Percentiles rank a stretch among this genome's conserved stretches.
phyloP scores from a whole-genome alignment of 2,329 filamentous ascomycete species.

The Aureobasidium subglaciale region DNA sequence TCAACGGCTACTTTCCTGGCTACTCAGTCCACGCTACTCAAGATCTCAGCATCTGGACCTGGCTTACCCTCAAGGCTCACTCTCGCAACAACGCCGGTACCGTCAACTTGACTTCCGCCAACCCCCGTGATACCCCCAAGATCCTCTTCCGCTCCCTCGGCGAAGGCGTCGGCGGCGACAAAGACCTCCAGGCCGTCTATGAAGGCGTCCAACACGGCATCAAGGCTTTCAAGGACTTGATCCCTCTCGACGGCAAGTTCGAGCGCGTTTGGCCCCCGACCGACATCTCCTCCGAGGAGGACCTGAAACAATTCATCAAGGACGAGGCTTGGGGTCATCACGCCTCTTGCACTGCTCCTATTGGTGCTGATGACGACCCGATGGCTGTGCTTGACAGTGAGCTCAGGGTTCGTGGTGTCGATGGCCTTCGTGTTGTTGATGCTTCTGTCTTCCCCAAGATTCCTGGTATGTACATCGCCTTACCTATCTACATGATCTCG shows the following conservation, averaged over 20 bases:
- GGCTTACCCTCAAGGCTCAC: constrained; percentile 54
- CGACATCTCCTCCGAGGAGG: constrained; percentile 35
- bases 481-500: constrained; percentile 49
- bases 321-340: constrained; percentile 53
- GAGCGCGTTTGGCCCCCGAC: constrained; percentile 37
- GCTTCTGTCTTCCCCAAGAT: constrained; percentile 52
- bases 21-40: constrained; percentile 42
- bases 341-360: constrained; percentile 48
- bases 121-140: constrained; percentile 57
- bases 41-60: constrained; percentile 40
- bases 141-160: constrained; percentile 57
- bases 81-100: constrained; percentile 55
- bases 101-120: constrained; percentile 52
- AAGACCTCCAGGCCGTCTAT: constrained; percentile 44
- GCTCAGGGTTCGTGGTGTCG: constrained; percentile 51
- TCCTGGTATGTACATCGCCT: constrained; percentile 47
- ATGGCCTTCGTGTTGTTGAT: constrained; percentile 54
- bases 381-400: constrained; percentile 50
- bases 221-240: constrained; percentile 27
- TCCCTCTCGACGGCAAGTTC: constrained; percentile 39
- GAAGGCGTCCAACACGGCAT: constrained; percentile 51
- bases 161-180: constrained; percentile 35
- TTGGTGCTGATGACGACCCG: constrained; percentile 47
- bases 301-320: constrained; percentile 43
- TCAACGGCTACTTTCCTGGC: constrained; percentile 50